Evolutionary conservation across 2,329 filamentous ascomycete species (phyloP), one percentile per base, ranked within the genome.

Genomic region (Magnaporthales sp.): DNA sequence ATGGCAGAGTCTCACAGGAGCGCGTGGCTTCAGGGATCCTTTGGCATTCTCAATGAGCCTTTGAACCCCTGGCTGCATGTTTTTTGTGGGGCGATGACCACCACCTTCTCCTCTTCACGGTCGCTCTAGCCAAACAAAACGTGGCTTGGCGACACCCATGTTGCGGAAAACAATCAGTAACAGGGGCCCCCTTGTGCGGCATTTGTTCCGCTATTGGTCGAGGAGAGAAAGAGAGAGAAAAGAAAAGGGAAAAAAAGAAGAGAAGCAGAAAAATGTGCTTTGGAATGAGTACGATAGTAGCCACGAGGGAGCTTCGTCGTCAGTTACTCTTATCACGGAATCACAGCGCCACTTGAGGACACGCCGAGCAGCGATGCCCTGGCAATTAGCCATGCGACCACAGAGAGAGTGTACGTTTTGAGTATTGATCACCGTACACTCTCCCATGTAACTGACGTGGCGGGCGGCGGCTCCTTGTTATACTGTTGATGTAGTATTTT

Each of bases 11-110:
- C 67, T 67, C 69, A 69, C 68, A 70, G 68, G 71, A 70, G 72
- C 75, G 76, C 76, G 75, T 78, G 76, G 75, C 76, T 74, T 70
- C 73, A 75, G 77, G 73, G 76, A 75, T 77, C 77, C 69, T 70
- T 68, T 68, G 69, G 69, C 70, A 71, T 69, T 65, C 71, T 70
- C 70, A 68, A 74, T 75, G 70, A 67, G 70, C 72, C 69, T 65
- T 67, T 65, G 66, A n/a, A 67, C 69, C 72, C 71, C 72, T 74
- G 73, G 73, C 71, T 70, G 70, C 69, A 60, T 29, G 15, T 51
- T 65, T 46, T 27, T 56, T 65, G 63, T 65, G 63, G 63, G 24
- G 32, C 62, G 15, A n/a, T n/a, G n/a, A 46, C 38, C 38, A 46
- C 38, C 38, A 46, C 38, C 38, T 19, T 46, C 38, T 46, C 38